Evolutionary conservation across 2,329 filamentous ascomycete species (phyloP), one percentile per base, ranked within the genome.

Genomic region (Ramularia endophylla): DNA sequence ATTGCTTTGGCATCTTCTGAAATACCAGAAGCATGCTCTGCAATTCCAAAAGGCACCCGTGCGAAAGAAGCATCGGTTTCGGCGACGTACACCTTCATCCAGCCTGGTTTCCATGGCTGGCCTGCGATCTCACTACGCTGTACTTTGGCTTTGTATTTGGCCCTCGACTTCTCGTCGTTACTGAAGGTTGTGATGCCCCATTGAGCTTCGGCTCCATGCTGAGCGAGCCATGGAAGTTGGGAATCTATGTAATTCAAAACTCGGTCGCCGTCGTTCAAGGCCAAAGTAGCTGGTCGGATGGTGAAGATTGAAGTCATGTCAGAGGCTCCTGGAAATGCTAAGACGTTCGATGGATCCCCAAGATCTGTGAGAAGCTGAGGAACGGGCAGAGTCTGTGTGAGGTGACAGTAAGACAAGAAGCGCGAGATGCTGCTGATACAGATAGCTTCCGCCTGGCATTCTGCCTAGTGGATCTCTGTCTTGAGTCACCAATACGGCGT

Each of bases 191-290:
- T 22, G 9, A 36, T 25, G 1, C 38, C 44, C 38, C 44, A 47
- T 36, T 44, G 41, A 13, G n/a, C 41, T 35, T 31, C 33, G 25
- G 36, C 43, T 27, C 42, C 43, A 8, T 45, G 29, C 13, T 27
- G 11, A n/a, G 41, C 38, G 5, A 48, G 46, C 13, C 33, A 41
- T 16, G 20, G 27, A 8, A 48, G 27, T 30, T 48, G 42, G 32
- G 31, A 40, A 29, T 48, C 42, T 18, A 34, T 20, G 33, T 38
- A 46, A 15, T 38, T 27, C 15, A 41, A 36, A 25, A 49, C 41
- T 11, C 30, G 35, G 15, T 31, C 36, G n/a, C 43, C 46, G 17
- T 49, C 43, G 27, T 43, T 34, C 11, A 29, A 37, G 8, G 17
- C 29, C 8, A 34, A 35, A 13, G 46, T 43, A 3, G 40, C 46